phyloP scores from a whole-genome alignment of 2,329 filamentous ascomycete species.

The Cercospora nicotianae region DNA sequence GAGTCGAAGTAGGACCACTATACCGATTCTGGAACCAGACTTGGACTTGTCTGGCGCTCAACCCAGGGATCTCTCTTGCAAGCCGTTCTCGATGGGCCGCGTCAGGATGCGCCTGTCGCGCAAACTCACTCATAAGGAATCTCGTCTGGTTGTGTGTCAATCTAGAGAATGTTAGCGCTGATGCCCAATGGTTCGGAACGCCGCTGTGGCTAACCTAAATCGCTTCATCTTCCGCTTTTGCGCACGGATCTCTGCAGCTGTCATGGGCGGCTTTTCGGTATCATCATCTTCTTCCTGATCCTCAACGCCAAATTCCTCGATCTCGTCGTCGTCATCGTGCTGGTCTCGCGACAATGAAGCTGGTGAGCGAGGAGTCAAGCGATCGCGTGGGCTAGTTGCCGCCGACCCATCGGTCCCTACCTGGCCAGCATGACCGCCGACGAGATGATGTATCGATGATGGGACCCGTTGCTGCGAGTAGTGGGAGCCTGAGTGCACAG shows the following conservation, averaged over 20 bases:
- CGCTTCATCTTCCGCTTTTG: slow-evolving; percentile 66
- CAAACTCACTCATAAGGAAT: slow-evolving; percentile 95
- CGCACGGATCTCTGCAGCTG: slow-evolving; percentile 50
- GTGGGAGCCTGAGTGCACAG: neutral
- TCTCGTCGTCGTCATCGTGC: slow-evolving; percentile 42
- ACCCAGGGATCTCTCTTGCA: slow-evolving; percentile 83
- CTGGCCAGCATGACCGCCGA: neutral
- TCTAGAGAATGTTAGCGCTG: slow-evolving; percentile 48
- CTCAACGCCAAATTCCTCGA: slow-evolving; percentile 43
- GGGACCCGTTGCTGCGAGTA: neutral
- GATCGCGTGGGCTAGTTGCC: slow-evolving; percentile 49
- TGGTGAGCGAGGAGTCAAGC: slow-evolving; percentile 48
- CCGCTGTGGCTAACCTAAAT: slow-evolving; percentile 60
- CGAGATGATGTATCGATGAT: slow-evolving; percentile 2
- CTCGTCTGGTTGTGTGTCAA: slow-evolving; percentile 96
- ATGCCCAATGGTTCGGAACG: slow-evolving; percentile 6
- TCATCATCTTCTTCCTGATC: slow-evolving; percentile 33
- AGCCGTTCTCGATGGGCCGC: slow-evolving; percentile 84
- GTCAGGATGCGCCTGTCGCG: slow-evolving; percentile 90
- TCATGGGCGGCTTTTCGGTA: slow-evolving; percentile 39
- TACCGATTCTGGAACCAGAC: slow-evolving; percentile 99
- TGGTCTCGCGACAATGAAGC: slow-evolving; percentile 36
- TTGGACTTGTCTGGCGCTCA: slow-evolving; percentile 90
- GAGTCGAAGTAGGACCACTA: neutral
- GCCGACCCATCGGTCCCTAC: slow-evolving; percentile 45